Evolutionary conservation across 2,329 filamentous ascomycete genomes (phyloP), one percentile per base, ranked within the genome.

Genomic region (Juglanconis sp.): DNA sequence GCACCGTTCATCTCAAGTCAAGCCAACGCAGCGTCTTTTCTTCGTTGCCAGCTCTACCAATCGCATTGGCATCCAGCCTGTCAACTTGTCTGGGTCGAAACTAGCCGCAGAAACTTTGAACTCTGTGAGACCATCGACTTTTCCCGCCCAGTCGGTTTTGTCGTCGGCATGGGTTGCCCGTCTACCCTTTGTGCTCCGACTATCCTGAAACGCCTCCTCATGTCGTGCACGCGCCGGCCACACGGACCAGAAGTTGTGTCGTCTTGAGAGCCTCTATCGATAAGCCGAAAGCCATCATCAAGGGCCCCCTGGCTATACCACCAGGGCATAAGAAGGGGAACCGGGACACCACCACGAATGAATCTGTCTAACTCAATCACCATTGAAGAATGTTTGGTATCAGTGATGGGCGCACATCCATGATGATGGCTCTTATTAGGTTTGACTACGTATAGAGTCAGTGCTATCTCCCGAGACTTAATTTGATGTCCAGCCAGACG

Each of bases 161-260:
- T 50, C 49, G 34, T 36, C 31, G 17, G 46, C 38, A 42, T 48
- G 54, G 32, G 24, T 47, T 42, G 40, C 42, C 24, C 9, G 35
- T 24, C 46, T n/a, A 50, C 44, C n/a, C 24, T 17, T 44, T 35
- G 49, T 52, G 44, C 53, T 57, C 57, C 24, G 50, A 60, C 58
- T 36, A 40, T 51, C 35, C 38, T 63, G 61, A 63, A 63, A 63
- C 61, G 49, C 58, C 58, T 52, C 54, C 57, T 51, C 35, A 47
- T 55, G 31, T 24, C n/a, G 13, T 35, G 48, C 31, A 30, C 7
- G 46, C 31, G 36, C 17, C 36, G 36, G 47, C 44, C 15, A 17
- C 53, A 47, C 30, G 11, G 30, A 15, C 40, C 30, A 24, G 4
- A 34, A 46, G 24, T 4, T 3, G 38, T 44, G 10, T 34, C 15